Evolutionary conservation across 2,329 filamentous ascomycete species (phyloP).

Genomic region (Paramyrothecium roridum): DNA sequence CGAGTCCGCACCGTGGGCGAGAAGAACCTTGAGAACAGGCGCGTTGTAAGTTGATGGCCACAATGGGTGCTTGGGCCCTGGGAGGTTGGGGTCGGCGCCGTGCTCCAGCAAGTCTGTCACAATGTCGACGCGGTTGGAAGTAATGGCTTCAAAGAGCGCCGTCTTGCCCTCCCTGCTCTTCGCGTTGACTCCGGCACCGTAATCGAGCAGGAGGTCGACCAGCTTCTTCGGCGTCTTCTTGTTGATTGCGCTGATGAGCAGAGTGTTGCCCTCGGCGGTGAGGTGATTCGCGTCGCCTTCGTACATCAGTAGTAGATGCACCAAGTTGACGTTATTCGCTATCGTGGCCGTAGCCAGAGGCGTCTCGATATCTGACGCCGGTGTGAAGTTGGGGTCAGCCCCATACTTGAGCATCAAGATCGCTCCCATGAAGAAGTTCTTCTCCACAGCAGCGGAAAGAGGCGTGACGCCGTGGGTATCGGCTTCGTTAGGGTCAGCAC

Average conservation of each 20-base stretch:
- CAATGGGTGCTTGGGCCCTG: slow-evolving; percentile 66
- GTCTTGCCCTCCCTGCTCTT: slow-evolving; percentile 62
- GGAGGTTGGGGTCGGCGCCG: slow-evolving; percentile 64
- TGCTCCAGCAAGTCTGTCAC: slow-evolving; percentile 49
- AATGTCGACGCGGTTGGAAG: slow-evolving; percentile 52
- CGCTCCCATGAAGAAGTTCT: slow-evolving; percentile 53
- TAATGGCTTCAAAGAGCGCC: slow-evolving; percentile 61
- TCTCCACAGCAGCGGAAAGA: slow-evolving; percentile 47
- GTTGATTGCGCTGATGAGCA: slow-evolving; percentile 58
- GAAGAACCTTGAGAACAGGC: slow-evolving; percentile 54
- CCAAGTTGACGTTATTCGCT: slow-evolving; percentile 52
- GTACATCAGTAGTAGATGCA: slow-evolving; percentile 59
- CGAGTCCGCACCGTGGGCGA: slow-evolving; percentile 55
- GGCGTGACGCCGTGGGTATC: slow-evolving; percentile 49
- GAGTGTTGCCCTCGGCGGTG: slow-evolving; percentile 55
- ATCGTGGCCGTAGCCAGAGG: slow-evolving; percentile 49
- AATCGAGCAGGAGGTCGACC: slow-evolving; percentile 57
- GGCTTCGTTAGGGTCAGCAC: slow-evolving; percentile 51
- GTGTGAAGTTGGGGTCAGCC: slow-evolving; percentile 52
- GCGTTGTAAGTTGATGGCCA: slow-evolving; percentile 63
- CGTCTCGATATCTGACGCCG: slow-evolving; percentile 49
- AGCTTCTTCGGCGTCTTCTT: slow-evolving; percentile 52
- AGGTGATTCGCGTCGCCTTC: slow-evolving; percentile 54
- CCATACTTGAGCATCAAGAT: slow-evolving; percentile 63
- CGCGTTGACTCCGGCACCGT: slow-evolving; percentile 54